Percentiles rank a stretch among this genome's conserved stretches.
Evolutionary conservation across 2,329 filamentous ascomycete genomes (phyloP).

Genomic region (Curvularia hawaiiensis): DNA sequence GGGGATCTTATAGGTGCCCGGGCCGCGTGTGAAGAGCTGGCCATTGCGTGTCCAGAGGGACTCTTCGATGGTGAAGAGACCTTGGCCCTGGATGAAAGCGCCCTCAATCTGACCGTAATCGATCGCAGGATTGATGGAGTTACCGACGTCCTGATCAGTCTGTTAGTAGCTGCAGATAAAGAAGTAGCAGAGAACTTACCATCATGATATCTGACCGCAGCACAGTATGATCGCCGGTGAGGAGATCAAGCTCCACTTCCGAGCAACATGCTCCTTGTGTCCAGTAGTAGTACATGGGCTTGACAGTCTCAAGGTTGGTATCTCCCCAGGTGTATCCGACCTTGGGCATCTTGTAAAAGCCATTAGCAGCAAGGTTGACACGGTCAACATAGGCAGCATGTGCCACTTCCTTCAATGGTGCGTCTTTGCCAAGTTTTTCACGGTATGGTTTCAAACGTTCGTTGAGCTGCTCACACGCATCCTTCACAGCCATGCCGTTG

Average conservation of each 20-base stretch:
- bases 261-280: conserved; percentile 82
- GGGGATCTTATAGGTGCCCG: conserved; percentile 82
- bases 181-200: conserved; percentile 45
- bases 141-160: conserved; percentile 69
- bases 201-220: conserved; percentile 90
- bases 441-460: conserved; percentile 82
- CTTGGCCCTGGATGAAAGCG: conserved; percentile 78
- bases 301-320: conserved; percentile 40
- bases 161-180: conserved; percentile 7
- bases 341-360: conserved; percentile 95
- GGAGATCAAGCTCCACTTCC: conserved; percentile 88
- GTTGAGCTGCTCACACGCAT: conserved; percentile 89
- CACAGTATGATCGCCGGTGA: conserved; percentile 92
- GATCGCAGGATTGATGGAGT: conserved; percentile 76
- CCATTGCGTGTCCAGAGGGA: conserved; percentile 70
- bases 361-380: conserved; percentile 92
- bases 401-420: conserved; percentile 83
- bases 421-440: conserved; percentile 75
- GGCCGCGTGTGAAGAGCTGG: conserved; percentile 66
- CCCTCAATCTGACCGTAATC: conserved; percentile 85
- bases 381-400: conserved; percentile 93
- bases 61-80: conserved; percentile 79
- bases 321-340: conserved; percentile 89
- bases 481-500: conserved; percentile 92
- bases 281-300: conserved; percentile 95